These are phyloP conservation scores for Candida neerlandica DNA, from an alignment of 1,139 yeast genomes.

Conservation along the genomic window DNA sequence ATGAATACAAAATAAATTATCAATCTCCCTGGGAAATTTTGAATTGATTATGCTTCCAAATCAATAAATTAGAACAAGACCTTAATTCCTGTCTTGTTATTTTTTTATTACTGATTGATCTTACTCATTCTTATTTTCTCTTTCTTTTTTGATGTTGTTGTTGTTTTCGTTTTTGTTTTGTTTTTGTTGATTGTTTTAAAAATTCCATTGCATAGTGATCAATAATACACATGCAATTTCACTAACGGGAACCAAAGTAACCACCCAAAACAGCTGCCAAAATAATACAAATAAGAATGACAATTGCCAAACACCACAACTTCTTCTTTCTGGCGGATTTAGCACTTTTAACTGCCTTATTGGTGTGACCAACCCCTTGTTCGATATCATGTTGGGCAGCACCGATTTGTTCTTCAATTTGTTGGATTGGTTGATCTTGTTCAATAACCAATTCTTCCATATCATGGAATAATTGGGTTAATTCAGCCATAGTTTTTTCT, in stretches of 20 bases:
- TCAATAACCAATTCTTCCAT: constrained; percentile 97
- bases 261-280: constrained; percentile 68
- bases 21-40: too few relatives aligned
- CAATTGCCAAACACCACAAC: constrained; percentile 80
- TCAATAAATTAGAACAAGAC: too few relatives aligned
- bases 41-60: too few relatives aligned
- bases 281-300: constrained; percentile 59
- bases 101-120: neutral
- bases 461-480: constrained; percentile 91
- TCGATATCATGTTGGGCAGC: constrained; percentile 90
- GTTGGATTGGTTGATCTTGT: constrained; percentile 88
- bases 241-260: constrained; percentile 34
- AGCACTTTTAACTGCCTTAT: constrained; percentile 87
- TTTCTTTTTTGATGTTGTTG: neutral
- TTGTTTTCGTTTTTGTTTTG: too few relatives aligned
- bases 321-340: constrained; percentile 90
- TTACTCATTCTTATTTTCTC: neutral
- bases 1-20: too few relatives aligned
- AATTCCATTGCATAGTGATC: too few relatives aligned
- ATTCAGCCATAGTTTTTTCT: constrained; percentile 94
- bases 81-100: too few relatives aligned
- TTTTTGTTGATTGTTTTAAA: too few relatives aligned
- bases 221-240: constrained; percentile 1
- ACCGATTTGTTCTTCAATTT: constrained; percentile 78
- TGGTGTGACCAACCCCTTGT: constrained; percentile 92